Conservation (phyloP, 345 rosid species). For the Citropsis articulata region DNA sequence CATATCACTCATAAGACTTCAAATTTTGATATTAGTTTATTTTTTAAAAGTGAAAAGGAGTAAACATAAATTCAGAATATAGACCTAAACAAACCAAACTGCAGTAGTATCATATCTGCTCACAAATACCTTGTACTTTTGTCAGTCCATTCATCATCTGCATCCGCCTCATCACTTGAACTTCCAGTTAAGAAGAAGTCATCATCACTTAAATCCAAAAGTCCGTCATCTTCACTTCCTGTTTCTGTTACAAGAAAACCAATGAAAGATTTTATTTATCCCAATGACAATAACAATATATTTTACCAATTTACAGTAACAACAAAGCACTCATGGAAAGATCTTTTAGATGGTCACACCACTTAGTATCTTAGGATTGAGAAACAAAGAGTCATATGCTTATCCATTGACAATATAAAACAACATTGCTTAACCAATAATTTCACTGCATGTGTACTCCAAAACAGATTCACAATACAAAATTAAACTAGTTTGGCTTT, state of each 20-base stretch:
- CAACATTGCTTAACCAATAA: not conserved
- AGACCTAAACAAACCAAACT: not conserved
- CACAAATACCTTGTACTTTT: slow-evolving; percentile 77
- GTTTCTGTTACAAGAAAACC: slow-evolving; percentile 60
- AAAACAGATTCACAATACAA: not conserved
- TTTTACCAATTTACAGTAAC: slow-evolving; percentile 1
- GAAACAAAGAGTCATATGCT: not conserved
- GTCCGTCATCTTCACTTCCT: slow-evolving; percentile 98
- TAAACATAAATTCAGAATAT: not conserved
- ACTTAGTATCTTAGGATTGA: not conserved
- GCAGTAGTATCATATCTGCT: not conserved
- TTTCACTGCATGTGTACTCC: not conserved
- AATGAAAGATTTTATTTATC: slow-evolving; percentile 10
- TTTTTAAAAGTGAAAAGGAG: not conserved
- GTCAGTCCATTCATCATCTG: slow-evolving; percentile 97
- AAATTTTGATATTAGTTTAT: not conserved
- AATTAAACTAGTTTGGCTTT: not conserved
- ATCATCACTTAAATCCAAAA: slow-evolving; percentile 91
- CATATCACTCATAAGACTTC: not conserved
- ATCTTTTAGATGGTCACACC: not conserved
- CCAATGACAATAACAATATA: not conserved
- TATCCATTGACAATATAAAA: not conserved
- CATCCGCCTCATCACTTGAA: slow-evolving; percentile 98
- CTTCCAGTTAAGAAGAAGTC: slow-evolving; percentile 86
- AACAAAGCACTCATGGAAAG: not conserved